Conservation (phyloP, 441 rosid genomes). For the Erysimum pusillum region DNA sequence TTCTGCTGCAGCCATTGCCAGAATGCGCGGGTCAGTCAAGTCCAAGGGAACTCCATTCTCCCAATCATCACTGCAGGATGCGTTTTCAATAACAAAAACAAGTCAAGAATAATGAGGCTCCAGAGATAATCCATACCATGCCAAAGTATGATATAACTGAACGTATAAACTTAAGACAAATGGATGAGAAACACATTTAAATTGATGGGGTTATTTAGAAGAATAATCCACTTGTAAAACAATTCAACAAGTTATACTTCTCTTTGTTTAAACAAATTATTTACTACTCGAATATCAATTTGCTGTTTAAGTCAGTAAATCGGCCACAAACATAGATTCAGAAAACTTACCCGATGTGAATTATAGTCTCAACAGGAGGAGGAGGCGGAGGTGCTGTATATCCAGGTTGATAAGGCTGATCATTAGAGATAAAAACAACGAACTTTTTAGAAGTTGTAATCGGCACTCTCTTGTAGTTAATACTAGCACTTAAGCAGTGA, state of each 20-base stretch:
- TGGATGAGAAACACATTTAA: not conserved
- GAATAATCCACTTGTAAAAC: not conserved
- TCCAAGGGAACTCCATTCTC: conserved; percentile 69
- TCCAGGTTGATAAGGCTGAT: conserved; percentile 74
- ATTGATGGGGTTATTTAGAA: not conserved
- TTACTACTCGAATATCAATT: not conserved
- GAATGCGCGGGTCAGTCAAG: conserved; percentile 70
- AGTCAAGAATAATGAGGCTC: conserved; percentile 7
- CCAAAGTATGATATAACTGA: not conserved
- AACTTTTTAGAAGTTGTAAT: conserved; percentile 9
- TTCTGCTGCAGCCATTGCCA: conserved; percentile 83
- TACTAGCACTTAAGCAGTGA: conserved; percentile 5
- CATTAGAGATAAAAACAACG: not conserved
- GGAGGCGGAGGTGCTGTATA: conserved; percentile 73
- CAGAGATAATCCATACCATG: not conserved
- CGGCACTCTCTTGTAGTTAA: not conserved
- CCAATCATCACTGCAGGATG: conserved; percentile 62
- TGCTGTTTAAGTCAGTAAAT: not conserved
- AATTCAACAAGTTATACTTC: not conserved
- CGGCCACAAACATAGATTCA: not conserved
- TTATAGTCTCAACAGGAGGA: conserved; percentile 60
- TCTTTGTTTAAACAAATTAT: not conserved
- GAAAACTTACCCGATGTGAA: conserved; percentile 67
- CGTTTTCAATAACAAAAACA: conserved; percentile 19
- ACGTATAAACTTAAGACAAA: conserved; percentile 9